Evolutionary conservation across 305 asterid genomes (phyloP).

Genomic region (Fraxinus angustifolia): DNA sequence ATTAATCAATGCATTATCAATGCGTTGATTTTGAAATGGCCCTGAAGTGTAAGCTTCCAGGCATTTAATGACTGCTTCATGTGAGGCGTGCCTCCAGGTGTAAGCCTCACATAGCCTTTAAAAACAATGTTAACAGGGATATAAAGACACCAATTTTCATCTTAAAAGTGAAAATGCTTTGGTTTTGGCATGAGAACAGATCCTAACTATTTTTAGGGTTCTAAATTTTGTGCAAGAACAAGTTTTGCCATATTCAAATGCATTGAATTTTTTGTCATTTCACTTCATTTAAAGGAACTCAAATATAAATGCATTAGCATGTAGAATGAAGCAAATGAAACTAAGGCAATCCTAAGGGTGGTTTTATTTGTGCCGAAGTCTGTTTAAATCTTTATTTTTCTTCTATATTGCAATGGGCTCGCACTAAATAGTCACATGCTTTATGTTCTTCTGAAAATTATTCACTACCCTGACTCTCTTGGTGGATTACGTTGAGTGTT

Average conservation of each 20-base stretch:
- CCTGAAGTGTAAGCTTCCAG: background rate
- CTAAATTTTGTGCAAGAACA: background rate
- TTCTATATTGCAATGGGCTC: background rate
- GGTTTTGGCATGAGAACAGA: background rate
- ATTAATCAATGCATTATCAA: background rate
- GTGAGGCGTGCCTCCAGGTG: background rate
- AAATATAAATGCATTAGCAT: background rate
- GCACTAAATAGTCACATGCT: background rate
- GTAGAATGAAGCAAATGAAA: background rate
- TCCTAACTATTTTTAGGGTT: background rate
- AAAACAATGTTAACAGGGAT: background rate
- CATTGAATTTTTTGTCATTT: background rate
- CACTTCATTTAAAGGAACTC: background rate
- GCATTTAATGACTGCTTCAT: background rate
- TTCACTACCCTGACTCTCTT: background rate
- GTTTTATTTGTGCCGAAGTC: background rate
- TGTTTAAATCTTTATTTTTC: background rate
- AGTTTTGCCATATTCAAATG: background rate
- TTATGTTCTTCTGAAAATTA: background rate
- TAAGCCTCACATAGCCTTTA: background rate
- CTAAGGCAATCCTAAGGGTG: background rate
- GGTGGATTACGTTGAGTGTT: background rate
- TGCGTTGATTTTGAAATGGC: background rate
- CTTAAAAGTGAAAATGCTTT: background rate
- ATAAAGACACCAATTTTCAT: background rate